Base-by-base conservation (phyloP, 2,329 filamentous ascomycete genomes). In the Colletotrichum eremochloae region DNA sequence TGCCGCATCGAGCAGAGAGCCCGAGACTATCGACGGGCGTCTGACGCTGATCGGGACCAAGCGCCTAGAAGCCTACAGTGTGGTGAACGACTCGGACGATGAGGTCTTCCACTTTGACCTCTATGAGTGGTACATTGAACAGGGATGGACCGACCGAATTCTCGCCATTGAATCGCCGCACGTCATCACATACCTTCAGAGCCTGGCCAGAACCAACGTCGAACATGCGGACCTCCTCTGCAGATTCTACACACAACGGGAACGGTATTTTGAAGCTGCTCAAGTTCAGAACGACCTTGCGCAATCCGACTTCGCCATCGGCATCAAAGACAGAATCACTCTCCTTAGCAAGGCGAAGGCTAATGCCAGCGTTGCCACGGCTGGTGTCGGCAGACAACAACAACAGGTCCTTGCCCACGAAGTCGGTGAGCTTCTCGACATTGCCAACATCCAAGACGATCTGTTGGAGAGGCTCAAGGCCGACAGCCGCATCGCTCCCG, bases 121-220 rank as follows among this genome's bases (percentile, higher is more conserved):
- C n/a, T 99, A 98, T 80, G 95, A 98, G 78, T 99, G 96, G 96
- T 99, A 99, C 81, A 91, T 98, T 75, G 84, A 88, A 66, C 92
- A 95, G 80, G 92, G 93, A 24, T 95, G 94, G 91, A 93, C 90
- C 12, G 94, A 98, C 74, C 92, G 95, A 18, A 88, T 99, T 38
- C 89, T 99, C 44, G 91, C 92, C 46, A 94, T 96, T 63, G 90
- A 95, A 69, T 97, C 95, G 6, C 90, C 92, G 0, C 95, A 95
- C 77, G 94, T 98, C 36, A 89, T 97, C 53, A 93, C 91, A 2
- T 99, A 97, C 80, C 89, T 99, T 3, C 87, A 94, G 78, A 91
- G 93, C 65, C 92, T 94, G 71, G 93, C 94, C 1, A 84, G 86
- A 5, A 90, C 91, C 8, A 91, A 95, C 73, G 86, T 94, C 12